Base-by-base conservation (phyloP, 2,329 filamentous ascomycete species). In the Grosmannia huntii region DNA sequence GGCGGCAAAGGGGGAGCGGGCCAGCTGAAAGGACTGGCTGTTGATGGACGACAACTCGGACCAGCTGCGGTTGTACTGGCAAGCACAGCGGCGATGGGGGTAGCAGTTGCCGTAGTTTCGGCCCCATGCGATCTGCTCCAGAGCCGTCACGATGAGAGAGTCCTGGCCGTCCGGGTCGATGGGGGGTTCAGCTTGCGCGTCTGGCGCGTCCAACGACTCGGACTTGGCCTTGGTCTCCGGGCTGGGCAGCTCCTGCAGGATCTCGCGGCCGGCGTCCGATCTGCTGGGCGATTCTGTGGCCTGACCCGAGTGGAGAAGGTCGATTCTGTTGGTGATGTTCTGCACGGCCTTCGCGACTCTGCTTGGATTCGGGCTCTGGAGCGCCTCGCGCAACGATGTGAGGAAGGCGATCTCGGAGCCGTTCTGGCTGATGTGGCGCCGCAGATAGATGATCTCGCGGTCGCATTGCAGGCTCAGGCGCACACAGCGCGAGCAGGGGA, bases 51-150 rank as follows among this genome's bases (percentile, higher is more conserved):
- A 41, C 49, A 59, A 25, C 31, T 53, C 55, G 2, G 54, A 53
- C 36, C 53, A 57, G 44, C 59, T 54, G 49, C 56, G 60, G 57
- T 59, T 61, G 57, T 64, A 60, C 46, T 62, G 61, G 53, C 63
- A 64, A 7, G 59, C 57, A 49, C 63, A 65, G 10, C 59, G 58
- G 0, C 63, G 62, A 38, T 65, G 62, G 54, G 55, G 66, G 54
- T 62, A 65, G 64, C 64, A 71, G 55, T 27, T 63, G 54, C 70
- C 70, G 19, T 64, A 62, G 53, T 70, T 68, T 50, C 70, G 66
- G n/a, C 68, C 69, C 70, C 70, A 72, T 2, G 69, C 69, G 19
- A 71, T 65, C 61, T 70, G 67, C 60, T 72, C 70, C 14, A 72
- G 66, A 1, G 68, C 67, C 0, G 68, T 69, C 23, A 71, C 60